Evolutionary conservation across 306 rosid species (phyloP).

Genomic region (Delonix regia): DNA sequence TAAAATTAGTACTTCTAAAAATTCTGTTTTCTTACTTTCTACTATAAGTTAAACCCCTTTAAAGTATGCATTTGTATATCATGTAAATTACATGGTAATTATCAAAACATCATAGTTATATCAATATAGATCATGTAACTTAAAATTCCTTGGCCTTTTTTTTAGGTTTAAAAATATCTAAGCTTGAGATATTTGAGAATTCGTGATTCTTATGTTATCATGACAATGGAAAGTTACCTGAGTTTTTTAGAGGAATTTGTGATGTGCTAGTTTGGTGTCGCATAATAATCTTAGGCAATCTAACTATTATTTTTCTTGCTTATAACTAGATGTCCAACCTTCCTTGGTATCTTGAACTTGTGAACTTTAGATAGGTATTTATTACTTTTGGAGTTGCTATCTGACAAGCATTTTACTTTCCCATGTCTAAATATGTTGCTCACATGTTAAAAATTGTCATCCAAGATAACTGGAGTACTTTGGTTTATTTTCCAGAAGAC

Average conservation of each 20-base stretch:
- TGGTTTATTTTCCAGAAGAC: conserved; percentile 20
- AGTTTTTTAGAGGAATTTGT: neutral
- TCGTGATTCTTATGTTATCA: neutral
- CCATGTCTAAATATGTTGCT: neutral
- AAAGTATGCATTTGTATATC: neutral
- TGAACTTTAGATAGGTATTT: neutral
- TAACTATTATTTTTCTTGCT: neutral
- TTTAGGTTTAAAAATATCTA: neutral
- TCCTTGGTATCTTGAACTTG: neutral
- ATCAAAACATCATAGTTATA: neutral
- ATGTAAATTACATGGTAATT: neutral
- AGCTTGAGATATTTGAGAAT: neutral
- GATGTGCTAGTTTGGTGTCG: neutral
- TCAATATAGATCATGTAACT: neutral
- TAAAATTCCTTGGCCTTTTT: neutral
- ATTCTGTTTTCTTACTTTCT: neutral
- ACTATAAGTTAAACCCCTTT: neutral
- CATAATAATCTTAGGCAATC: neutral
- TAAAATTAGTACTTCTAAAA: neutral
- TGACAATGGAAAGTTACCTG: neutral
- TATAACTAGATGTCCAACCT: neutral
- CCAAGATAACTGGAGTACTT: neutral
- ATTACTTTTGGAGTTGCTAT: neutral
- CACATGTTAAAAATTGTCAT: conserved; percentile 11
- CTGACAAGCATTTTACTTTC: neutral